Evolutionary conservation across 1,139 yeast genomes (phyloP).

Genomic region (Suhomyces atakaporum): DNA sequence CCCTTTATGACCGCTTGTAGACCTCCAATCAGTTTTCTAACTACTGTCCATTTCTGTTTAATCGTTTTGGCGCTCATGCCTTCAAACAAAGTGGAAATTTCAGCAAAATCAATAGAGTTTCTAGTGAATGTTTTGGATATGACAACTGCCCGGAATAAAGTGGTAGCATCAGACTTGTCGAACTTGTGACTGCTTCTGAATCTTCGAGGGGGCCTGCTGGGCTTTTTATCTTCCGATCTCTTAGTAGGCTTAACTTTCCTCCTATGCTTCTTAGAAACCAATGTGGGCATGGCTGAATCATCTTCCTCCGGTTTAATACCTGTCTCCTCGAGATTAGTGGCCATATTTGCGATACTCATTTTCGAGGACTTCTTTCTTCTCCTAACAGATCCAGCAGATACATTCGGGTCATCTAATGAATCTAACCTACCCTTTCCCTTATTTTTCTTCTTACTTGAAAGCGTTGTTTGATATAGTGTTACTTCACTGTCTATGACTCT

Average conservation of each 20-base stretch:
- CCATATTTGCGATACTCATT: background rate
- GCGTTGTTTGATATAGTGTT: constrained; percentile 22
- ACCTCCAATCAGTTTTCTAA: constrained; percentile 60
- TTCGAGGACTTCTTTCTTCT: constrained; percentile 6
- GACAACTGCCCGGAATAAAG: constrained; percentile 58
- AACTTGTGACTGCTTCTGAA: constrained; percentile 30
- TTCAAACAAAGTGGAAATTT: constrained; percentile 50
- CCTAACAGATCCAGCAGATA: background rate
- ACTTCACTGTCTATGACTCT: constrained; percentile 37
- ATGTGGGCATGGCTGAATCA: constrained; percentile 19
- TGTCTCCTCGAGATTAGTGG: constrained; percentile 12
- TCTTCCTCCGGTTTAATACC: constrained; percentile 10
- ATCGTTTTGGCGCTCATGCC: constrained; percentile 41
- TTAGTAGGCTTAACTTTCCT: constrained; percentile 17
- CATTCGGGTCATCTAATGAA: constrained; percentile 15
- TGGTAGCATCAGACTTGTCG: constrained; percentile 49
- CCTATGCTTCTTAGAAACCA: constrained; percentile 26
- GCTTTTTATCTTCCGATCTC: constrained; percentile 8
- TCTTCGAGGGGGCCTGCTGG: constrained; percentile 18
- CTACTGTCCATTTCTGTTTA: constrained; percentile 61
- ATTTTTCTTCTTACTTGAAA: constrained; percentile 9
- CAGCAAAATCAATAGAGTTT: constrained; percentile 57
- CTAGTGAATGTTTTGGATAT: constrained; percentile 59
- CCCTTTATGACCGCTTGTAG: constrained; percentile 52
- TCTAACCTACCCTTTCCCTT: constrained; percentile 24